Conservation (phyloP, 768 basidiomycete species). For the Lactarius akahatsu region DNA sequence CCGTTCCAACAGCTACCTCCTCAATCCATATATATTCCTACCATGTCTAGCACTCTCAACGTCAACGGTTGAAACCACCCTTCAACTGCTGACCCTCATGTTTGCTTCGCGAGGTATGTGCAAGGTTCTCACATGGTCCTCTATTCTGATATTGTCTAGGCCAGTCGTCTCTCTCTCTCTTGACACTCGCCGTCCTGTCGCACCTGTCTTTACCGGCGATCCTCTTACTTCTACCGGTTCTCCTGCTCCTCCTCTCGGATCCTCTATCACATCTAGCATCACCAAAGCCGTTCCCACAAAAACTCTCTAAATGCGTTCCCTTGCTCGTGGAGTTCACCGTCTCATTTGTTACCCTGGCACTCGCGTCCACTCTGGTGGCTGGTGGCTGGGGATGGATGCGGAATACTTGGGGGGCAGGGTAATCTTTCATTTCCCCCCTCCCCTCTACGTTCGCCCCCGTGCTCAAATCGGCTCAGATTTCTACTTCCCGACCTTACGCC, state of each 20-base stretch:
- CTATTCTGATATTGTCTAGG: conserved; percentile 43
- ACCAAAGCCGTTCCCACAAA: conserved; percentile 41
- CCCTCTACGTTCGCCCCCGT: conserved; percentile 1
- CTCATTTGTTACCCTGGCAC: conserved; percentile 50
- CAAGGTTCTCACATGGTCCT: neutral
- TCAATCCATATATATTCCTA: conserved; percentile 87
- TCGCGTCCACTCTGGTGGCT: conserved; percentile 54
- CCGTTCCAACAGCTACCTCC: conserved; percentile 59
- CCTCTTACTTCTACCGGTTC: conserved; percentile 62
- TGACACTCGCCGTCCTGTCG: conserved; percentile 67
- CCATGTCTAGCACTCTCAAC: conserved; percentile 81
- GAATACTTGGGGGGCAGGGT: conserved; percentile 88
- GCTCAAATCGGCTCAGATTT: conserved; percentile 47
- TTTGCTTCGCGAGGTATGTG: conserved; percentile 65
- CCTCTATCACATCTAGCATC: conserved; percentile 70
- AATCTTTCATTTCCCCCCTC: conserved; percentile 32
- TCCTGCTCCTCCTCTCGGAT: conserved; percentile 62
- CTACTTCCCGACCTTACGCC: conserved; percentile 88
- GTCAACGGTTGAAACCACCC: conserved; percentile 75
- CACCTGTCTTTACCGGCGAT: conserved; percentile 73
- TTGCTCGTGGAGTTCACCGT: conserved; percentile 50
- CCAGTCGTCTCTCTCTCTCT: conserved; percentile 52
- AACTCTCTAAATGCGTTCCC: conserved; percentile 32
- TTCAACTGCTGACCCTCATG: conserved; percentile 64
- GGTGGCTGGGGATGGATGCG: conserved; percentile 68